These are phyloP conservation scores for Chrysoporthe cubensis DNA, from an alignment of 2,329 filamentous ascomycete species.

Conservation along the genomic window DNA sequence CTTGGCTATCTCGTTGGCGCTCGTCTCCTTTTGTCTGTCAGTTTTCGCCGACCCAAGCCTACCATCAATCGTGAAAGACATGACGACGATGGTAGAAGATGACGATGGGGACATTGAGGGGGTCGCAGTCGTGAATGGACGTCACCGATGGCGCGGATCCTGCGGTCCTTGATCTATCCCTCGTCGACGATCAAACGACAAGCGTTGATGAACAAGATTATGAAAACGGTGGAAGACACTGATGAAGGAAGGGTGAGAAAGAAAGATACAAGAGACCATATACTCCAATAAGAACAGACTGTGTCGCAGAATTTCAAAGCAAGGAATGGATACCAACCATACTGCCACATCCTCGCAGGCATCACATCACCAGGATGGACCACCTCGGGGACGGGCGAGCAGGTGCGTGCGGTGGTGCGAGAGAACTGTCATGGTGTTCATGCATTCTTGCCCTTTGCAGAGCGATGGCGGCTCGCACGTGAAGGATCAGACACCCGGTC, in stretches of 20 bases:
- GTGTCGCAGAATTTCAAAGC: neutral
- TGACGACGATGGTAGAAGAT: neutral
- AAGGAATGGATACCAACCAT: neutral
- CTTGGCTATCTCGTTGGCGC: neutral
- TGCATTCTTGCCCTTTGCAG: neutral
- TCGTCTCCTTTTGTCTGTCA: slow-evolving; percentile 5
- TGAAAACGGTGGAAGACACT: no score
- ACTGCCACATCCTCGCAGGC: neutral
- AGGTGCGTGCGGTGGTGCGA: neutral
- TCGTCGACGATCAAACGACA: neutral
- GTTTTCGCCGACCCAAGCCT: neutral
- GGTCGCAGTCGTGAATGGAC: neutral
- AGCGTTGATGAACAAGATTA: neutral
- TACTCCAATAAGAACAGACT: neutral
- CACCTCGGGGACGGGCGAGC: neutral
- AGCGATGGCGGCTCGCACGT: slow-evolving; percentile 2
- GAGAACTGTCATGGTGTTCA: neutral
- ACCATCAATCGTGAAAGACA: neutral
- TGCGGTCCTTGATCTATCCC: neutral
- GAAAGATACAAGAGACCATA: neutral
- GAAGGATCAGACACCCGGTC: neutral
- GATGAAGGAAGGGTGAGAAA: neutral
- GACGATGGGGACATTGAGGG: neutral
- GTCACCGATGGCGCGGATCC: neutral
- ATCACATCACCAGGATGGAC: neutral